Evolutionary conservation across 805 yeast genomes (phyloP).

Genomic region (Metschnikowia gruessii): DNA sequence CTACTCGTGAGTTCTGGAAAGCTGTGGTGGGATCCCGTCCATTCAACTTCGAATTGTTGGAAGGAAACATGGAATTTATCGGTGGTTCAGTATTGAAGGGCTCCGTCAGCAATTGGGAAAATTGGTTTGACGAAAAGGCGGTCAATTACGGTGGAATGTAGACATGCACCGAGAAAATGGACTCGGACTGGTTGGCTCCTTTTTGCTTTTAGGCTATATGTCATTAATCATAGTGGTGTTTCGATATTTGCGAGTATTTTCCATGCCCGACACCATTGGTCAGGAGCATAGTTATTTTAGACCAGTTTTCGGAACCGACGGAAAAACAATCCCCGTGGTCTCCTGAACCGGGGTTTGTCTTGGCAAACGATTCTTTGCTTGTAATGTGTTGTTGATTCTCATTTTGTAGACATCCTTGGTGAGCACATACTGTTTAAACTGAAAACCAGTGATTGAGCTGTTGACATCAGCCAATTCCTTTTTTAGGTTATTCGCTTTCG

Average conservation of each 20-base stretch:
- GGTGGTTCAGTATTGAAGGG: conserved; percentile 69
- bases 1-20: conserved; percentile 46
- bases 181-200: background rate
- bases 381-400: conserved; percentile 30
- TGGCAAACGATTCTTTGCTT: conserved; percentile 2
- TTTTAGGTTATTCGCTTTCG: conserved; percentile 16
- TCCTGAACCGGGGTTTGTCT: conserved; percentile 2
- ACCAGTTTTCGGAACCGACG: conserved; percentile 6
- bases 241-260: background rate
- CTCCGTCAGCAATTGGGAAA: conserved; percentile 58
- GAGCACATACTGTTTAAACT: conserved; percentile 39
- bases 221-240: background rate
- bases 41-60: conserved; percentile 67
- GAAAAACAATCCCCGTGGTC: background rate
- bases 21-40: conserved; percentile 32
- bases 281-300: background rate
- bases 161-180: background rate
- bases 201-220: background rate
- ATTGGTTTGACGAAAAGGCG: conserved; percentile 77
- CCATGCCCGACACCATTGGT: background rate
- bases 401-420: conserved; percentile 41
- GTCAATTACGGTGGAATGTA: conserved; percentile 44
- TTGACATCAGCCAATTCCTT: conserved; percentile 20
- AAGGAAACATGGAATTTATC: conserved; percentile 66
- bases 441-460: conserved; percentile 25